A percentile compares a stretch with the other conserved stretches of the same genome.
These are phyloP conservation scores for Elsinoe arachidis DNA, from an alignment of 2,329 filamentous ascomycete species.

Conservation along the genomic window DNA sequence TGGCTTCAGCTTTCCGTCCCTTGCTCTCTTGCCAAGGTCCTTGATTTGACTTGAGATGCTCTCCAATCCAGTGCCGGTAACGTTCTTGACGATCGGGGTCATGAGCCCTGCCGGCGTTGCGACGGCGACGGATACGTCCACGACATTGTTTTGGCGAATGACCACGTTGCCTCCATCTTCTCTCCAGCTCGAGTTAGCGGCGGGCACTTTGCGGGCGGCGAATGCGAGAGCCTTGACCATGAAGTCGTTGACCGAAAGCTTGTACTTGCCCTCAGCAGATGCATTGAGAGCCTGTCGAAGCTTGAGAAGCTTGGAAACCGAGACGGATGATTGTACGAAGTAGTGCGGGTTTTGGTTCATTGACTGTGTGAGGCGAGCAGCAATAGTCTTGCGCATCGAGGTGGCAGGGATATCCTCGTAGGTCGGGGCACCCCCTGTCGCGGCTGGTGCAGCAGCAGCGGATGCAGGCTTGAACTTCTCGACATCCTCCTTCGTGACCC, in stretches of 20 bases:
- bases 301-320: conserved; percentile 91
- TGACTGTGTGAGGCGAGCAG: conserved; percentile 79
- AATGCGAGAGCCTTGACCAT: conserved; percentile 90
- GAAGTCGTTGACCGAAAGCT: conserved; percentile 99
- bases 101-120: conserved; percentile 89
- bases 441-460: conserved; percentile 35
- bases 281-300: conserved; percentile 89
- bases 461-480: conserved; percentile 65
- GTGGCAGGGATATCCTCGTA: conserved; percentile 79
- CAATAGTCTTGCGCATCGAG: conserved; percentile 98
- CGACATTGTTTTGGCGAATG: conserved; percentile 87
- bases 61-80: conserved; percentile 77
- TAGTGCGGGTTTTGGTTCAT: conserved; percentile 94
- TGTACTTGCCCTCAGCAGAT: conserved; percentile 85
- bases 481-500: conserved; percentile 85
- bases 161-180: conserved; percentile 64
- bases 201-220: conserved; percentile 86
- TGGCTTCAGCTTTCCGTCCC: conserved; percentile 97
- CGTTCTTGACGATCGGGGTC: conserved; percentile 91
- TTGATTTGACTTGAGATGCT: conserved; percentile 85
- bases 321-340: conserved; percentile 86
- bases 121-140: conserved; percentile 93
- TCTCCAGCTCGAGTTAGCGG: conserved; percentile 90
- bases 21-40: conserved; percentile 91
- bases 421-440: conserved; percentile 48